Base-by-base conservation (phyloP, 805 yeast species). In the Debaryomyces castellii region DNA sequence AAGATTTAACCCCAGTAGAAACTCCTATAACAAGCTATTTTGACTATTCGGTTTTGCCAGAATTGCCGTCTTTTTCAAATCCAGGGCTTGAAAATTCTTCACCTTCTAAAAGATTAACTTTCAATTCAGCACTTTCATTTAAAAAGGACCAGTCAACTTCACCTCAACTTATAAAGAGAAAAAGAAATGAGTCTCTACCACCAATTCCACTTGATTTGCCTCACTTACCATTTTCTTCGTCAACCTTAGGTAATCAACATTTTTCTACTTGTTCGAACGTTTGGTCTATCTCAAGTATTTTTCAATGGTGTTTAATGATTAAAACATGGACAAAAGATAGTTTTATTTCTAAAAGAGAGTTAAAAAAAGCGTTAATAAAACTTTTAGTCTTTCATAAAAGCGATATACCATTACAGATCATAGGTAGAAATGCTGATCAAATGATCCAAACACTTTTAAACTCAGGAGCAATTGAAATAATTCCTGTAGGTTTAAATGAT, bases 201-300 rank as follows among this genome's bases (percentile, higher is more conserved):
- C 73, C 74, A 0, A 62, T 73, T 1, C 80, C 81, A 4, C 53
- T 76, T 4, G 73, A 70, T 38, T 53, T 80, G 16, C 87, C 88
- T 0, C 71, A 76, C 38, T 66, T 82, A 7, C 86, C 86, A 2
- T 83, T 82, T 50, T 62, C 79, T 3, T 74, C 85, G 0, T 70
- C 77, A 10, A 62, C 74, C 0, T 58, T 83, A 30, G 71, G 69
- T 12, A 71, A 72, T 17, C 63, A 66, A n/a, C 84, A 82, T 49
- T 71, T 80, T 43, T 58, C 74, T 9, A 69, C 64, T 20, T 81
- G 86, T 51, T 56, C 58, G 2, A 62, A 63, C 28, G 73, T 81
- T 3, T 74, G 77, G 64, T 67, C 77, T 0, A 50, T 83, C 11
- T 73, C 76, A 0, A 70, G 69, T 16, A 63, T 83, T 3, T 82